Base-by-base conservation (phyloP, 2,329 filamentous ascomycete genomes). In the Ophioceras dolichostomum region DNA sequence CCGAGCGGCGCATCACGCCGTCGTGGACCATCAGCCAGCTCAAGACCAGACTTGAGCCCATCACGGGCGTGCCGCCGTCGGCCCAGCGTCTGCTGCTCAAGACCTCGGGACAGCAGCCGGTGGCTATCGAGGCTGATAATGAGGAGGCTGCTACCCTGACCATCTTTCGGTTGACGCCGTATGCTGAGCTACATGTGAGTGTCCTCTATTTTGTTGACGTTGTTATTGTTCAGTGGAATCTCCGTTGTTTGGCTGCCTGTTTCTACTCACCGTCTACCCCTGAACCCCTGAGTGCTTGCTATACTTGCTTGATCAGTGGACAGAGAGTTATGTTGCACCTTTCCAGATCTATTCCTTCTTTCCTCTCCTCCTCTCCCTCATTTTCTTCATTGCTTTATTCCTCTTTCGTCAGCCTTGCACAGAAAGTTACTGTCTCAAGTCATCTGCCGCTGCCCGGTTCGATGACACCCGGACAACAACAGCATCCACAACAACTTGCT, bases 1-100 rank as follows among this genome's bases (percentile, higher is more conserved):
- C 86, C 36, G 91, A 98, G 63, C 83, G 89, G 43, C 84, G 91
- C 47, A 78, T 96, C 56, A 89, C 85, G 19, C 89, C 89, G 12
- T 81, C 88, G 47, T 98, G 91, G 91, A 81, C 80, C 43, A 81
- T 98, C 53, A 68, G 72, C 39, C 79, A 85, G 50, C 71, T 96
- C 50, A 94, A 89, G 64, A 62, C 70, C 37, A 93, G 91, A 59
- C 77, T 98, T 36, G 89, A 96, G 60, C 82, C 86, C 43, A 79
- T 96, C 60, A 96, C 89, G 2, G 91, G 91, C 43, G 78, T 96
- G 27, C 89, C 91, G 13, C 83, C 88, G 10, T 72, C 71, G 21
- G 77, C 71, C 42, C 91, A 96, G 58, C 75, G 68, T 43, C 70
- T 98, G 43, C 77, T 68, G 21, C 67, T 95, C 53, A 83, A 79